Evolutionary conservation across 164 flowering plant genomes (phyloP), one percentile per base, ranked within the genome.

Genomic region (Umbellularia californica): DNA sequence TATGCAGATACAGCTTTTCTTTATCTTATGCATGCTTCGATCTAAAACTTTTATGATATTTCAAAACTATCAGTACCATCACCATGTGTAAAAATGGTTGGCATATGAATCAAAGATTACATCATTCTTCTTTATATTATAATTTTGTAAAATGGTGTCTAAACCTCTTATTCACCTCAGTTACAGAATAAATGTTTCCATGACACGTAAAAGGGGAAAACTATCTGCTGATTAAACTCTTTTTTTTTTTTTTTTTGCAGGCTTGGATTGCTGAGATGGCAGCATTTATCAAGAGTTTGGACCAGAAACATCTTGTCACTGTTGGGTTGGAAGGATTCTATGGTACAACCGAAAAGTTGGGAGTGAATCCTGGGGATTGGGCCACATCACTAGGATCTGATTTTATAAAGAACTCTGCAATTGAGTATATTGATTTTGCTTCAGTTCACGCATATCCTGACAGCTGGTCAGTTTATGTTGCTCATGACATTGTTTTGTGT

Each of bases 391-490:
- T 89, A 68, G 92, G 92, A 77, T 82, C 90, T 55, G 92, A 89
- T 77, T 89, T 89, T 68, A 81, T 87, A 71, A 79, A 77, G 73
- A 85, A 89, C 77, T 89, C 89, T 66, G 85, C 82, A n/a, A 79
- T 85, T 66, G 74, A 76, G 19, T 70, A 77, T 75, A 87, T 89
- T 52, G 92, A 89, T 79, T 89, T 89, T 72, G 92, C 90, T 76
- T 89, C 92, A 19, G 90, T 81, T 76, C 92, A 89, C 79, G 85
- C 84, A 28, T 89, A 89, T 76, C 90, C 92, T 2, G 88, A 89
- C 76, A 84, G 88, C 83, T 89, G 92, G 92, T 89, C 22, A 79
- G 89, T 82, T 63, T 68, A 67, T 23, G 33, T 24, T 10, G 65
- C 25, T 62, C n/a, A 69, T 5, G 47, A 27, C 30, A 23, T 17